Evolutionary conservation across 2,329 filamentous ascomycete genomes (phyloP).

Genomic region (Pseudogymnoascus sp.): DNA sequence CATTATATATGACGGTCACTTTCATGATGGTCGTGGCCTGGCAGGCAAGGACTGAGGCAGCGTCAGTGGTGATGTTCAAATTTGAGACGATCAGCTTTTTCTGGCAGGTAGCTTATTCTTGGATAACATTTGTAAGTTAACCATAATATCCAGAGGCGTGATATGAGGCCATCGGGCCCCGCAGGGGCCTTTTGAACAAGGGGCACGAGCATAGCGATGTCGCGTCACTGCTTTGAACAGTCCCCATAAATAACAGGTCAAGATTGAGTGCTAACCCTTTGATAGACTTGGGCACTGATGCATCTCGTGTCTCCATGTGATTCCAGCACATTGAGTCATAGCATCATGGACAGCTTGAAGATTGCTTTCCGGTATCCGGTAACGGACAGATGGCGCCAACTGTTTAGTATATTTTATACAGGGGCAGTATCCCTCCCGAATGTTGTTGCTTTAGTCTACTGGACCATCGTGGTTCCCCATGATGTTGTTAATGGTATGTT

Average conservation of each 20-base stretch:
- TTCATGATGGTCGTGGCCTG: conserved; percentile 21
- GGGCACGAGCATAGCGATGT: background rate
- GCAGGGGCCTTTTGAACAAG: no score
- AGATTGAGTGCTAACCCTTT: background rate
- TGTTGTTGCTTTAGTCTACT: conserved; percentile 24
- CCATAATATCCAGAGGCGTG: background rate
- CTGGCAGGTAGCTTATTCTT: conserved; percentile 24
- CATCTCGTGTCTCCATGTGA: conserved; percentile 26
- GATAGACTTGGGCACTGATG: conserved; percentile 27
- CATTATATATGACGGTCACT: conserved; percentile 19
- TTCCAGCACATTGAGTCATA: background rate
- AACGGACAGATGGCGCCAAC: conserved; percentile 14
- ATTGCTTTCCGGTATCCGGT: conserved; percentile 21
- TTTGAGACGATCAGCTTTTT: conserved; percentile 24
- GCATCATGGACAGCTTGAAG: conserved; percentile 13
- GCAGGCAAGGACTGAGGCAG: conserved; percentile 17
- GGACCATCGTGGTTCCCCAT: conserved; percentile 24
- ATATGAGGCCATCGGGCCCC: background rate
- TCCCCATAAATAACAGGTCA: background rate
- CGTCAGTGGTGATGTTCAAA: conserved; percentile 19
- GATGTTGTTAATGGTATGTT: conserved; percentile 3
- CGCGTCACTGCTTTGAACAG: background rate
- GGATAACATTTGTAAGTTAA: conserved; percentile 24
- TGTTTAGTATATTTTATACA: conserved; percentile 28
- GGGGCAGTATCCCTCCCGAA: conserved; percentile 23